Evolutionary conservation across 73 alveolate genomes (phyloP), one percentile per base, ranked within the genome.

Genomic region (Paraurostyla sp.): DNA sequence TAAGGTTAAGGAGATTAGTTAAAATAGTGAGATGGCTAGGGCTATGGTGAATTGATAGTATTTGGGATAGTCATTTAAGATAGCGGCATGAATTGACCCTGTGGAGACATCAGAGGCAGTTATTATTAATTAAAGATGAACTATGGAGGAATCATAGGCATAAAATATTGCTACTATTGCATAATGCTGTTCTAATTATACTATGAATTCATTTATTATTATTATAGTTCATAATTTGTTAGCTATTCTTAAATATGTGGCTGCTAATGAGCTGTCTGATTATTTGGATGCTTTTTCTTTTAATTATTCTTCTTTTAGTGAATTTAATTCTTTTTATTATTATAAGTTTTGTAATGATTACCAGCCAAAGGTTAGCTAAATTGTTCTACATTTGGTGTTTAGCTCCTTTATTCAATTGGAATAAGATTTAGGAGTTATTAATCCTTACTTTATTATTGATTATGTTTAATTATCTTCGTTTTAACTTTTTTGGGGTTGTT

Each of bases 371-470:
- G 58, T 20, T 65, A 56, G 7, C 35, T 22, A 16, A 30, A 1
- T 22, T 65, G 23, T 11, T 65, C 82, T 18, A 65, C 13, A 11
- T 15, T 65, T 6, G 82, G 82, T 3, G 82, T 65, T 38, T 65
- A 38, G 25, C 82, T 65, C 41, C 82, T 65, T 38, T 65, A 38
- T 38, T 65, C 82, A 32, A 65, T 18, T 1, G 82, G 82, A 16
- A 30, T 60, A 13, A 60, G 78, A 60, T 60, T 30, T 13, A 60
- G 78, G 4, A 9, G 4, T 25, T 60, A 30, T 60, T 25, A 23
- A 3, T 60, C 3, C 7, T 16, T 29, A 60, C 50, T 60, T 27
- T 3, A 60, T 30, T 9, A 30, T 60, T 27, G 25, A 9, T 33
- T 18, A 16, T 56, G 42, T 35, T 65, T 65, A 13, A 65, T 4